These are phyloP conservation scores for Russula vinacea DNA, from an alignment of 768 basidiomycete species.

Conservation along the genomic window DNA sequence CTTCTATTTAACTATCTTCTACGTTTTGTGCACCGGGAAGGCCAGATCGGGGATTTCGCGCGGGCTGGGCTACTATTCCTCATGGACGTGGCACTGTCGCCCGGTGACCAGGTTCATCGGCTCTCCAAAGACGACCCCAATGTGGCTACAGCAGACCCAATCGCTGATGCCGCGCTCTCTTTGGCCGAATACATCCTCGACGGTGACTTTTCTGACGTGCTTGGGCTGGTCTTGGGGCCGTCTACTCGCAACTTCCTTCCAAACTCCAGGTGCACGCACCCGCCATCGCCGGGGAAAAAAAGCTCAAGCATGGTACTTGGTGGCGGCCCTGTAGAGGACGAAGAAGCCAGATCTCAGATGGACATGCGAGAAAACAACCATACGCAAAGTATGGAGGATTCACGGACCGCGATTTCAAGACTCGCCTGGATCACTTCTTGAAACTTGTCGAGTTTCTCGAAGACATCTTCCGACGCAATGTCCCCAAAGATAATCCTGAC, in stretches of 20 bases:
- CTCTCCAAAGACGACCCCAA: constrained; percentile 39
- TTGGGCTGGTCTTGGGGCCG: constrained; percentile 91
- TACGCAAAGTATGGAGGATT: constrained; percentile 71
- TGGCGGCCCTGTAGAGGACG: constrained; percentile 51
- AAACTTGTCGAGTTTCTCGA: constrained; percentile 89
- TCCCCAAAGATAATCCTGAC: constrained; percentile 39
- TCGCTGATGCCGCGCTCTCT: constrained; percentile 80
- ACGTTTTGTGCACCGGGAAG: constrained; percentile 92
- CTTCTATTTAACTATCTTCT: constrained; percentile 93
- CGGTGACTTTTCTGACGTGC: constrained; percentile 97
- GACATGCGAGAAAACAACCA: constrained; percentile 50
- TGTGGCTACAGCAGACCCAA: constrained; percentile 50
- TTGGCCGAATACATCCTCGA: constrained; percentile 92
- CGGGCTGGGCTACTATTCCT: constrained; percentile 90
- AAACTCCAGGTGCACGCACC: constrained; percentile 71
- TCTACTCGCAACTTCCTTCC: constrained; percentile 85
- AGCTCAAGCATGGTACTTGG: constrained; percentile 72
- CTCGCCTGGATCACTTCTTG: constrained; percentile 82
- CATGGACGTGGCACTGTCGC: constrained; percentile 95
- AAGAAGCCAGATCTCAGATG: constrained; percentile 52
- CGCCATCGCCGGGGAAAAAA: constrained; percentile 39
- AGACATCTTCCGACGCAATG: constrained; percentile 76
- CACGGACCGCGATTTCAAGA: constrained; percentile 68
- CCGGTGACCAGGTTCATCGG: constrained; percentile 50
- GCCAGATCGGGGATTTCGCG: constrained; percentile 89